phyloP scores from a whole-genome alignment of 139 green algal species.

The Chlorella sp. region DNA sequence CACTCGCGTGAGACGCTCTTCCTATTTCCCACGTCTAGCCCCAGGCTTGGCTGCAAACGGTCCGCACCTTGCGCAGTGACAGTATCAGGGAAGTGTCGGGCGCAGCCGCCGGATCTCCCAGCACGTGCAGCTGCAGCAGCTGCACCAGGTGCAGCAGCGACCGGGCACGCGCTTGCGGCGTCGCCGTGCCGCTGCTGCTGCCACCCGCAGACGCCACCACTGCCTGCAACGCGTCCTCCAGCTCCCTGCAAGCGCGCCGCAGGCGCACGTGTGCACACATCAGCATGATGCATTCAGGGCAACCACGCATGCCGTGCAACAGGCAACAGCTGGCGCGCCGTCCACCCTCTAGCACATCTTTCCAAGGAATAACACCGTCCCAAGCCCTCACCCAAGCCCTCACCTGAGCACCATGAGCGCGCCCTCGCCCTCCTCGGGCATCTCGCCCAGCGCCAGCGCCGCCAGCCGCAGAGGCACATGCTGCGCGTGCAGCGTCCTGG shows the following conservation, averaged over 20 bases:
- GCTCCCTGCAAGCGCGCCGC: constrained; percentile 10
- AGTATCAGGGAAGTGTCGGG: constrained; percentile 41
- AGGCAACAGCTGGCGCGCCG: no score
- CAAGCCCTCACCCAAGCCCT: not conserved
- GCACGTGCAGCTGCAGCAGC: constrained; percentile 56
- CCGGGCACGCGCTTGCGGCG: not conserved
- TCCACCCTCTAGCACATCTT: no score
- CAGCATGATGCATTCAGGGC: no score
- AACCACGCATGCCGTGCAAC: no score
- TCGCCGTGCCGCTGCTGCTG: not conserved
- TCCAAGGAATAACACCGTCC: not conserved
- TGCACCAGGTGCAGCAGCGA: constrained; percentile 40
- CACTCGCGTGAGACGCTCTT: no score
- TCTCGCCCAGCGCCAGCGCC: not conserved
- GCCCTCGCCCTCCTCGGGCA: not conserved
- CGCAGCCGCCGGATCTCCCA: constrained; percentile 35
- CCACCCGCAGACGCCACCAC: no score
- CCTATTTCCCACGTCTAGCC: no score
- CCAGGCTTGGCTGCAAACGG: no score
- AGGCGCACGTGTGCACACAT: no score
- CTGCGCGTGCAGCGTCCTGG: not conserved
- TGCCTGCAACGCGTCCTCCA: not conserved
- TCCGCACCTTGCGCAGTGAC: no score
- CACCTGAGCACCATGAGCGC: constrained; percentile 4
- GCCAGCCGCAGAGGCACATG: no score